Evolutionary conservation across 129 eudicot genomes (phyloP), one percentile per base, ranked within the genome.

Genomic region (Tagetes patula): DNA sequence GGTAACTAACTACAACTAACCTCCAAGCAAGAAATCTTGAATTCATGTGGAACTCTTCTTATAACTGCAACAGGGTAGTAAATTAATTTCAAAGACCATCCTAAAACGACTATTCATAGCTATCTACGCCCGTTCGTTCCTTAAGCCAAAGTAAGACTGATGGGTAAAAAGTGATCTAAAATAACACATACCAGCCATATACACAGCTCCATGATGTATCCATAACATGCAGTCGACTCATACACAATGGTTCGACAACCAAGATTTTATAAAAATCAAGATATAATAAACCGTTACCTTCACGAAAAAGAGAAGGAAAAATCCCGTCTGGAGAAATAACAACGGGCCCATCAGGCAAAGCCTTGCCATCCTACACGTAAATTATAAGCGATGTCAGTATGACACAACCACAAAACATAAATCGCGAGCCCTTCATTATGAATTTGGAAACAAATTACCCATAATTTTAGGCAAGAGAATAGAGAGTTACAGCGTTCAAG

Each of bases 21-120:
- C 97, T 90, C 99, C 83, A 94, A 81, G 87, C 99, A 94, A 77
- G 91, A 77, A 70, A 94, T 94, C 77, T 94, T 94, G 70, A 94
- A 94, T 71, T 94, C 99, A 80, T 90, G 97, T 14, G 99, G 99
- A 80, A 93, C 96, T 84, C 99, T 88, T 90, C 97, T 81, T 63
- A 94, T 93, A 71, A 94, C 99, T 94, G 96, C 90, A 85, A 71
- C 74, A 59, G 27, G 67, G 74, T 78, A 49, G 63, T 27, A 68
- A 45, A 37, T 65, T 63, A 70, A 52, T 70, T 69, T 75, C 47
- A 81, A 70, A 69, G 46, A 74, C 62, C 41, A 12, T 45, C 30
- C 30, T 10, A 74, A 36, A 60, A 32, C 20, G 3, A 60, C 65
- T 60, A 10, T 3, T 33, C 11, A 8, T 11, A 60, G 42, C 42